These are phyloP conservation scores for Taiwanofungus camphoratus DNA, from an alignment of 1,284 basidiomycete genomes.

Conservation along the genomic window DNA sequence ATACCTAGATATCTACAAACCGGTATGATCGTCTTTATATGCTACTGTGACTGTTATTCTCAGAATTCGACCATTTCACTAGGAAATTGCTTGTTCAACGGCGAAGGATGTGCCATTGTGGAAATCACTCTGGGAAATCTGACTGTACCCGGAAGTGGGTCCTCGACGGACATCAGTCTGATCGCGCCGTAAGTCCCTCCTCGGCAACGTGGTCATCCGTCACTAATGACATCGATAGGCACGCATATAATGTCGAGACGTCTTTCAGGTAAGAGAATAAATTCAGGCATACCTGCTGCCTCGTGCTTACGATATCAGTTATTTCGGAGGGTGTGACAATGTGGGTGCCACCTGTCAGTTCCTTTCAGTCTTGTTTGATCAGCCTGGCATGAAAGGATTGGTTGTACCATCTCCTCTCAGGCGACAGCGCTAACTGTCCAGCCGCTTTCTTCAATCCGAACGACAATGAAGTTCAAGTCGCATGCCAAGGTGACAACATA, in stretches of 20 bases:
- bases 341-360: slow-evolving; percentile 28
- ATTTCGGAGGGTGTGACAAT: slow-evolving; percentile 28
- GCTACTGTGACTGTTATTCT: neutral
- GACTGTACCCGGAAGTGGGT: slow-evolving; percentile 33
- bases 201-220: neutral
- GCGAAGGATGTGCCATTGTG: slow-evolving; percentile 36
- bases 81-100: slow-evolving; percentile 34
- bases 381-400: neutral
- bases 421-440: slow-evolving; percentile 24
- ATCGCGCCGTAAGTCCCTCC: slow-evolving; percentile 33
- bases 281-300: too few species aligned
- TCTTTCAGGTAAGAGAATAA: slow-evolving; percentile 30
- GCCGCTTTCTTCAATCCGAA: slow-evolving; percentile 34
- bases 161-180: slow-evolving; percentile 38
- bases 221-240: slow-evolving; percentile 22
- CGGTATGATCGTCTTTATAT: too few species aligned
- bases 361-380: neutral
- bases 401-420: too few species aligned
- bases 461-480: slow-evolving; percentile 37
- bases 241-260: slow-evolving; percentile 28
- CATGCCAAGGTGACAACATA: slow-evolving; percentile 29
- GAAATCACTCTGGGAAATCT: slow-evolving; percentile 42
- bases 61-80: neutral
- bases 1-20: slow-evolving; percentile 31
- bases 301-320: too few species aligned